Conservation (phyloP, 2,329 filamentous ascomycete genomes). For the Gnomoniopsis sp. region DNA sequence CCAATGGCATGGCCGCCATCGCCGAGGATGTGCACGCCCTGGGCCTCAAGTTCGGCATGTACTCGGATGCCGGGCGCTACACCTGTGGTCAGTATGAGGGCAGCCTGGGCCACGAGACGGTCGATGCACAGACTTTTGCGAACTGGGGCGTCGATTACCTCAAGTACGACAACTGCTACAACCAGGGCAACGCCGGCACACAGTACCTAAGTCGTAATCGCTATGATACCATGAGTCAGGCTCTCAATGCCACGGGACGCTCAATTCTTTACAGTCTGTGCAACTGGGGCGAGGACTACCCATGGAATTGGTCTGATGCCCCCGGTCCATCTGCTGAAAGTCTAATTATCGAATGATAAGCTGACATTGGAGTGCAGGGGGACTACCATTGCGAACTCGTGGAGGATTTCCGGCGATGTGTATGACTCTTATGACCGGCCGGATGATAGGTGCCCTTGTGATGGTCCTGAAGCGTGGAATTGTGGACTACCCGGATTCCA, state of each 20-base stretch:
- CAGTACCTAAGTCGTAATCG: constrained; percentile 26
- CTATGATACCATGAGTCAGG: constrained; percentile 32
- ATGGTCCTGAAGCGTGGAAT: constrained; percentile 10
- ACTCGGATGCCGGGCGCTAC: constrained; percentile 38
- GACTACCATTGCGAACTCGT: constrained; percentile 29
- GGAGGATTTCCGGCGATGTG: constrained; percentile 32
- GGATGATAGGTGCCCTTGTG: constrained; percentile 29
- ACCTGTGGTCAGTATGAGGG: constrained; percentile 51
- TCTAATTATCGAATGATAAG: not conserved
- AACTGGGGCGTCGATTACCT: constrained; percentile 51
- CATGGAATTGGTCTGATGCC: constrained; percentile 23
- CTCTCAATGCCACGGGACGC: constrained; percentile 29
- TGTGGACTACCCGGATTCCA: constrained; percentile 12
- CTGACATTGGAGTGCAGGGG: constrained; percentile 12
- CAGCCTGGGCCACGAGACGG: constrained; percentile 46
- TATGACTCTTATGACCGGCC: constrained; percentile 31
- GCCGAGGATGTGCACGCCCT: constrained; percentile 32
- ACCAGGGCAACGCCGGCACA: constrained; percentile 25
- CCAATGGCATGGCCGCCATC: constrained; percentile 32
- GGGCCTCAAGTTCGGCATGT: constrained; percentile 37
- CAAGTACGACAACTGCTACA: constrained; percentile 50
- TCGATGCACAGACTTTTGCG: constrained; percentile 51
- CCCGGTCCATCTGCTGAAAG: not conserved
- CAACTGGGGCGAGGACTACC: constrained; percentile 32
- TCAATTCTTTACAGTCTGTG: constrained; percentile 32